Percentiles rank a stretch among this genome's conserved stretches.
Conservation (phyloP, 768 basidiomycete species). For the Russula lepida region DNA sequence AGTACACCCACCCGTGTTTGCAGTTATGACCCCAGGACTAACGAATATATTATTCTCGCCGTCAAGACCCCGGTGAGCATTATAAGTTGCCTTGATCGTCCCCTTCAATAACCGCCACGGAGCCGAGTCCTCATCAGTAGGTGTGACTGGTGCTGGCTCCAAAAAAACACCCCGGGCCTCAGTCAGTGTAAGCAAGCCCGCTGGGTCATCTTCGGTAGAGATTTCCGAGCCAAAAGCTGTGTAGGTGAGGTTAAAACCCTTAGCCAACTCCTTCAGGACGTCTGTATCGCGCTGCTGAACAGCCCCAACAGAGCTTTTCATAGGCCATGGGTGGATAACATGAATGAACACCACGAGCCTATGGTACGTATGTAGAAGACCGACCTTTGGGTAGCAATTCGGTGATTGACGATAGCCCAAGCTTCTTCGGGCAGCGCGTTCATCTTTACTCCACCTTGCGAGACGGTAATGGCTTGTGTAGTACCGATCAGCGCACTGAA, state of each 20-base stretch:
- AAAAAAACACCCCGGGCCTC: conserved; percentile 32
- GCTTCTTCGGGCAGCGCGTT: conserved; percentile 41
- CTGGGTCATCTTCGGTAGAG: conserved; percentile 22
- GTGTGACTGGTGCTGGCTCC: conserved; percentile 38
- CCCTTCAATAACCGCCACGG: conserved; percentile 37
- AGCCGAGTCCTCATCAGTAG: conserved; percentile 28
- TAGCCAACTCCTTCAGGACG: conserved; percentile 26
- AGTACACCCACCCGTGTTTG: conserved; percentile 29
- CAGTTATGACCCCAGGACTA: conserved; percentile 33
- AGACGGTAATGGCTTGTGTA: conserved; percentile 32
- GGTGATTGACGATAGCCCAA: conserved; percentile 26
- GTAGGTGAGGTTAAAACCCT: conserved; percentile 34
- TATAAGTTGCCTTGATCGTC: conserved; percentile 34
- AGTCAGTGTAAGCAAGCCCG: conserved; percentile 32
- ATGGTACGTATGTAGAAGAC: neutral
- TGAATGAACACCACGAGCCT: neutral
- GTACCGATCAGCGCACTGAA: conserved; percentile 29
- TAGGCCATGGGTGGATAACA: neutral
- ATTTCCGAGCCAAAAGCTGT: conserved; percentile 34
- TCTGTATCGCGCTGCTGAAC: conserved; percentile 27
- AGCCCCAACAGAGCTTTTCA: conserved; percentile 27
- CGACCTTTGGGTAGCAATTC: conserved; percentile 30
- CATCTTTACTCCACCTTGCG: conserved; percentile 36
- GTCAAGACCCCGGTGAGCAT: conserved; percentile 26
- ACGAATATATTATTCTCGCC: conserved; percentile 28